phyloP scores from a whole-genome alignment of 129 eudicot genomes.

The Helianthus annuus region DNA sequence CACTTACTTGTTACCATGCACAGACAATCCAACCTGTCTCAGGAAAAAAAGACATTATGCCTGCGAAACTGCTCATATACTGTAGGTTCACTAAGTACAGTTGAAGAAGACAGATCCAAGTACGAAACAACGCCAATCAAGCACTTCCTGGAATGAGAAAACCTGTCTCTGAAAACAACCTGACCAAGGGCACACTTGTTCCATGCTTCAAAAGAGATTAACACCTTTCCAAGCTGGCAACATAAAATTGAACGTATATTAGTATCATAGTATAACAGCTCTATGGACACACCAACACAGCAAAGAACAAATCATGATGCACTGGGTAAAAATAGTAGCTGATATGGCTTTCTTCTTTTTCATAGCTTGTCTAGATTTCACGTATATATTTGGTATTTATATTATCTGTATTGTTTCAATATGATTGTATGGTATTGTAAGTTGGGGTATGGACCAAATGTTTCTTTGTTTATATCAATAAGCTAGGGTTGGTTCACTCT shows the following conservation, averaged over 20 bases:
- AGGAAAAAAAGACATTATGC: conserved; percentile 55
- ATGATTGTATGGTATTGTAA: not conserved
- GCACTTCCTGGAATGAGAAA: conserved; percentile 74
- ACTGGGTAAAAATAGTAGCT: too few relatives aligned
- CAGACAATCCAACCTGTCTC: conserved; percentile 55
- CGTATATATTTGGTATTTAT: not conserved
- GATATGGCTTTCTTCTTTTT: too few relatives aligned
- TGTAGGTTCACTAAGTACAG: conserved; percentile 74
- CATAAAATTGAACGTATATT: conserved; percentile 2
- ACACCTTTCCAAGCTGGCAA: conserved; percentile 36
- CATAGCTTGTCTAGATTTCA: not conserved
- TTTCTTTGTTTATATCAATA: too few relatives aligned
- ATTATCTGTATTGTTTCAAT: not conserved
- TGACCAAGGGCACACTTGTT: conserved; percentile 69
- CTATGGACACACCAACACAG: conserved; percentile 4
- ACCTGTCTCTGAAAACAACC: conserved; percentile 56
- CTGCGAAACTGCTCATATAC: conserved; percentile 61
- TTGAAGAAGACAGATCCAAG: conserved; percentile 74
- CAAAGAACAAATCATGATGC: not conserved
- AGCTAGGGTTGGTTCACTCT: too few relatives aligned
- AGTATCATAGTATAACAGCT: not conserved
- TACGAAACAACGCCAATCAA: conserved; percentile 80
- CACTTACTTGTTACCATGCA: conserved; percentile 58
- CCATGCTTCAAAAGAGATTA: conserved; percentile 65
- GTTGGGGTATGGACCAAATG: too few relatives aligned